phyloP scores from a whole-genome alignment of 192 early-diverging fungal genomes.

The Coemansia sp. region DNA sequence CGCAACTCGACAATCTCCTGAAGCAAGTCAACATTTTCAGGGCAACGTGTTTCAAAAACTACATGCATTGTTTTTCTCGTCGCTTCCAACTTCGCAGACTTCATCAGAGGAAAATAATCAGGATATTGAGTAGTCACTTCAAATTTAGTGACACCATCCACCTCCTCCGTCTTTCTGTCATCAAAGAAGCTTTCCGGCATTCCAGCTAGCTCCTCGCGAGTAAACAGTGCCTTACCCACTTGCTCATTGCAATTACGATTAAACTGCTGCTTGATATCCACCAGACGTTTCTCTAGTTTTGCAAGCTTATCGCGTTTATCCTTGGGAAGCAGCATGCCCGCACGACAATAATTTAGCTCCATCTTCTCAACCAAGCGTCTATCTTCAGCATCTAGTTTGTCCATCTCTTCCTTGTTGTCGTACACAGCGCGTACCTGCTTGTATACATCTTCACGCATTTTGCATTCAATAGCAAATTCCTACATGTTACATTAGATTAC shows the following conservation, averaged over 20 bases:
- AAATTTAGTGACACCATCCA: constrained; percentile 63
- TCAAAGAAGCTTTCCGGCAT: constrained; percentile 72
- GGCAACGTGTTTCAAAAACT: constrained; percentile 59
- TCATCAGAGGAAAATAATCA: constrained; percentile 51
- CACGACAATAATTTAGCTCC: constrained; percentile 62
- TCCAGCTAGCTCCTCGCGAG: constrained; percentile 65
- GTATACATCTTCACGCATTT: constrained; percentile 66
- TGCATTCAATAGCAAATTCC: constrained; percentile 65
- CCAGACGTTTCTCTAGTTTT: constrained; percentile 59
- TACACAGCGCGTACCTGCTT: constrained; percentile 55
- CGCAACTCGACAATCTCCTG: constrained; percentile 59
- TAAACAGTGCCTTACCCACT: constrained; percentile 52
- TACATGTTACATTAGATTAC: constrained; percentile 1
- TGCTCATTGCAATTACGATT: constrained; percentile 70
- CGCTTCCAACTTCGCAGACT: constrained; percentile 53
- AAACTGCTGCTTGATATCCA: constrained; percentile 66
- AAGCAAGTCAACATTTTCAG: constrained; percentile 59
- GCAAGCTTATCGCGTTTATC: constrained; percentile 61
- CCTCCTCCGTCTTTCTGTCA: constrained; percentile 54
- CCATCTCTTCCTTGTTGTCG: constrained; percentile 48
- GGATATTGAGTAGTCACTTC: constrained; percentile 76
- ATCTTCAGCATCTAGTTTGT: constrained; percentile 59
- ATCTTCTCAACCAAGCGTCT: constrained; percentile 69
- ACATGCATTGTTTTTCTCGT: constrained; percentile 54
- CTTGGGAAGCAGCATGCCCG: constrained; percentile 67